A percentile compares a stretch with the other conserved stretches of the same genome.
Evolutionary conservation across 352 stramenopile genomes (phyloP).

Genomic region (Phytopythium aichiense): DNA sequence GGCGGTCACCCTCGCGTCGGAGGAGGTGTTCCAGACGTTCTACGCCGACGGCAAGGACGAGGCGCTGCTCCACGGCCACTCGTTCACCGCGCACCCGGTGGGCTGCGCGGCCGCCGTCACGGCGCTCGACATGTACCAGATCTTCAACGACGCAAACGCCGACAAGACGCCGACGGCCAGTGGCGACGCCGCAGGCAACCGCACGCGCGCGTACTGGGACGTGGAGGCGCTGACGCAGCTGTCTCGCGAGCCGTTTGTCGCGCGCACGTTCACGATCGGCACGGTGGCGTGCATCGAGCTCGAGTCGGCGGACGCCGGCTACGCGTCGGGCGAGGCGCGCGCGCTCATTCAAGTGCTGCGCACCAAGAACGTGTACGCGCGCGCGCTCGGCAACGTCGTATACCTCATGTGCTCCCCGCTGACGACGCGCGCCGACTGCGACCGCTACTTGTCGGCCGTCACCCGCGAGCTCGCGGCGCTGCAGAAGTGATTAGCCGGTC

Average conservation of each 20-base stretch:
- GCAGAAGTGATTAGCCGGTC: slow-evolving; percentile 12
- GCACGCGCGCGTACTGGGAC: slow-evolving; percentile 61
- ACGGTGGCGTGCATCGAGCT: slow-evolving; percentile 80
- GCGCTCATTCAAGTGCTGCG: slow-evolving; percentile 60
- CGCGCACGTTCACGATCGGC: slow-evolving; percentile 68
- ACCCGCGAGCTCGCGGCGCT: slow-evolving; percentile 40
- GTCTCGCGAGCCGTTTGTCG: slow-evolving; percentile 45
- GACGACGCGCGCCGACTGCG: slow-evolving; percentile 57
- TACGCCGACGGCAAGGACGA: slow-evolving; percentile 84
- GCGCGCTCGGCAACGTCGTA: slow-evolving; percentile 75
- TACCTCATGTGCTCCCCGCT: slow-evolving; percentile 87
- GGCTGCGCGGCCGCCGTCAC: slow-evolving; percentile 87
- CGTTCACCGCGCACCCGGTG: slow-evolving; percentile 90
- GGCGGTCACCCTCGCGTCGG: slow-evolving; percentile 79
- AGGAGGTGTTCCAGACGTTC: slow-evolving; percentile 90
- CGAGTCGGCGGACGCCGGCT: slow-evolving; percentile 47
- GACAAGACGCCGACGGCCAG: slow-evolving; percentile 3
- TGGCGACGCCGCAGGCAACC: slow-evolving; percentile 17
- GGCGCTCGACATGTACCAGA: slow-evolving; percentile 86
- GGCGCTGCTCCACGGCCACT: slow-evolving; percentile 88
- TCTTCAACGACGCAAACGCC: slow-evolving; percentile 34
- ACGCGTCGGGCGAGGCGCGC: slow-evolving; percentile 61
- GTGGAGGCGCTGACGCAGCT: slow-evolving; percentile 34
- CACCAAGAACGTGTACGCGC: slow-evolving; percentile 68
- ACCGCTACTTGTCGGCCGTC: slow-evolving; percentile 48